These are phyloP conservation scores for Euphrasia confusa DNA, from an alignment of 257 asterid genomes.

Conservation along the genomic window DNA sequence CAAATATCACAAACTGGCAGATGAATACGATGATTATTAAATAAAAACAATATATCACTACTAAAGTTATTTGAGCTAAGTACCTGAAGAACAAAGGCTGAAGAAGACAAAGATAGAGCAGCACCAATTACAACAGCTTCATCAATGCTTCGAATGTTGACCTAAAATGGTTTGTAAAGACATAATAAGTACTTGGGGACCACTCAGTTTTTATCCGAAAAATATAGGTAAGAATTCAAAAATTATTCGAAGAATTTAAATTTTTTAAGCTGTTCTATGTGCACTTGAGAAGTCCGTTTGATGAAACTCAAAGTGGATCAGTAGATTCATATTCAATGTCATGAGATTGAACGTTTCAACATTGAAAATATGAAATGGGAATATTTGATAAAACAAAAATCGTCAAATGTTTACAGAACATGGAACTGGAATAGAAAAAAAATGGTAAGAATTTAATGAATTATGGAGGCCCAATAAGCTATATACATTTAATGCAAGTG, in stretches of 20 bases:
- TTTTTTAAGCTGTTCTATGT: no score
- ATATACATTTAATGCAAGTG: no score
- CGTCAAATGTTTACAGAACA: not conserved
- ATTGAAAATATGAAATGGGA: not conserved
- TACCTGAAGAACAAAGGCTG: constrained; percentile 99
- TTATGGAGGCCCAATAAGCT: no score
- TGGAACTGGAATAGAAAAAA: not conserved
- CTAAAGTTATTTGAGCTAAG: constrained; percentile 22
- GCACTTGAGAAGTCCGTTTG: no score
- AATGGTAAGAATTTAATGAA: no score
- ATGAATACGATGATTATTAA: not conserved
- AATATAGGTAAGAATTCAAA: no score
- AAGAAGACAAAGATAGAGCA: constrained; percentile 94
- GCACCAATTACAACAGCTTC: constrained; percentile 99
- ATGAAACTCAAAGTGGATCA: not conserved
- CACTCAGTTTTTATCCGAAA: no score
- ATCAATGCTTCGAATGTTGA: constrained; percentile 93
- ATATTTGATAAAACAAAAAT: not conserved
- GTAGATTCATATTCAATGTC: not conserved
- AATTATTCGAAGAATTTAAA: no score
- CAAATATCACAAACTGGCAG: not conserved
- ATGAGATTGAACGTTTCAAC: no score
- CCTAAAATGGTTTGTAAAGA: constrained; percentile 40
- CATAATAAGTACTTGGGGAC: not conserved
- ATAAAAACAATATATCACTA: constrained; percentile 2